Conservation (phyloP, 2,329 filamentous ascomycete genomes). For the Calonectria leucothoes region DNA sequence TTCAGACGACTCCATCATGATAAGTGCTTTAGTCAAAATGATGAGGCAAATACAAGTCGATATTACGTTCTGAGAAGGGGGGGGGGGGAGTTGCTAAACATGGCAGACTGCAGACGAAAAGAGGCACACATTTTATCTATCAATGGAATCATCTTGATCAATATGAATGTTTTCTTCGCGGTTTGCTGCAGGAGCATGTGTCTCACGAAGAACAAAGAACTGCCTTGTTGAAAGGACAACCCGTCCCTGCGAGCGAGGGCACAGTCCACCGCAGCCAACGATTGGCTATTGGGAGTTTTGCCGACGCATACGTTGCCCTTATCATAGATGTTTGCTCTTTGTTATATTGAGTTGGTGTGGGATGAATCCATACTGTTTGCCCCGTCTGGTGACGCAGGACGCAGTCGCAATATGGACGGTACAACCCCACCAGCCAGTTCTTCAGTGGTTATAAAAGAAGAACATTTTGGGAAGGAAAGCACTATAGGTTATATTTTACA, state of each 20-base stretch:
- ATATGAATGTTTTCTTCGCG: background rate
- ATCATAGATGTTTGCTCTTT: background rate
- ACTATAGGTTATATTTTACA: background rate
- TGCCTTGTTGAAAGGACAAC: background rate
- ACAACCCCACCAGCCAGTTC: background rate
- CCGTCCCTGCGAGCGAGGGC: background rate
- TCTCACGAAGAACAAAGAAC: background rate
- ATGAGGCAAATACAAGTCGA: background rate
- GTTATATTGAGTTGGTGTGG: background rate
- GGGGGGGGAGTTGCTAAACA: too few relatives aligned
- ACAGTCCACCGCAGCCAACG: background rate
- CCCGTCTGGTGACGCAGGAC: background rate
- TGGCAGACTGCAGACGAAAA: background rate
- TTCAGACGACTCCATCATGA: constrained; percentile 15
- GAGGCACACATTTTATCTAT: background rate
- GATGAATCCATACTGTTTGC: background rate
- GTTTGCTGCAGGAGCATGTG: background rate
- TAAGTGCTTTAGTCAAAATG: background rate
- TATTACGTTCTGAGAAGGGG: too few relatives aligned
- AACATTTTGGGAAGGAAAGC: background rate
- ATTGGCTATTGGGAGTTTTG: background rate
- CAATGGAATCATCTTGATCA: background rate
- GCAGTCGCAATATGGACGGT: background rate
- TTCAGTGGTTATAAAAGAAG: background rate
- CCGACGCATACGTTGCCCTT: background rate